phyloP scores from a whole-genome alignment of 129 eudicot species.

The Helianthus annuus region HanXRQr2.0-SUNRISE NC_035440.2:165560347-165560846 shows the following conservation, averaged over 20 bases:
- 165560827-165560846: not conserved
- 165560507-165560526: conserved; percentile 66
- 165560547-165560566: not conserved
- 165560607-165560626: not conserved
- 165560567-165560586: not conserved
- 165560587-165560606: not conserved
- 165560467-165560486: conserved; percentile 58
- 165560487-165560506: conserved; percentile 67
- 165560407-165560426: conserved; percentile 61
- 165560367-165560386: conserved; percentile 83
- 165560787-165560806: not conserved
- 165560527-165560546: conserved; percentile 42
- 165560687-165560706: no score
- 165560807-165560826: not conserved
- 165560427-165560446: conserved; percentile 60
- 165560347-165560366: conserved; percentile 51
- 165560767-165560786: not conserved
- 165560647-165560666: not conserved
- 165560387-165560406: conserved; percentile 69
- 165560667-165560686: not conserved
- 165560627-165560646: not conserved
- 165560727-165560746: not conserved
- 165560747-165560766: not conserved
- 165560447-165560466: conserved; percentile 63
- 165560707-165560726: not conserved